These are phyloP conservation scores for Fusarium setosum DNA, from an alignment of 2,329 filamentous ascomycete genomes.

Conservation along the genomic window DNA sequence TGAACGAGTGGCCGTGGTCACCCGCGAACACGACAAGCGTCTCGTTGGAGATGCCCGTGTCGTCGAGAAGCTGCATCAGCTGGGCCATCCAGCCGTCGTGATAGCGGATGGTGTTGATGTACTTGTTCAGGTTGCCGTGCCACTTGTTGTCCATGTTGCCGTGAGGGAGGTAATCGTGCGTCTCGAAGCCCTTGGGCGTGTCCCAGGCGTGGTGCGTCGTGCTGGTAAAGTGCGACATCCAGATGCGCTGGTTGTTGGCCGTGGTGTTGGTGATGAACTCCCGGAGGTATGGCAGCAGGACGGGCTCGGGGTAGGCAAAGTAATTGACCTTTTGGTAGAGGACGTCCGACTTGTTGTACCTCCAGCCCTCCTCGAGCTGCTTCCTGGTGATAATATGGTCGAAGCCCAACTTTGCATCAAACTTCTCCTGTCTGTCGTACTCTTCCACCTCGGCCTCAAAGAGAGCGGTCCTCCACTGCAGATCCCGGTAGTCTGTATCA, in stretches of 20 bases:
- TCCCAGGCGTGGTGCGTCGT: conserved; percentile 50
- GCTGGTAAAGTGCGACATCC: conserved; percentile 51
- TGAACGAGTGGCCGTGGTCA: conserved; percentile 50
- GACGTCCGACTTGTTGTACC: conserved; percentile 38
- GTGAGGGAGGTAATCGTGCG: conserved; percentile 34
- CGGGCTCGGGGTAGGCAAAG: conserved; percentile 48
- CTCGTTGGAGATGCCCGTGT: conserved; percentile 48
- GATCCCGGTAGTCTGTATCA: conserved; percentile 39
- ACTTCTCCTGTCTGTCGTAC: conserved; percentile 50
- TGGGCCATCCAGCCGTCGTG: conserved; percentile 48
- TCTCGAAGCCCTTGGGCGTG: conserved; percentile 35
- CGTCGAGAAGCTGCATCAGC: conserved; percentile 47
- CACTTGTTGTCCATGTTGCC: conserved; percentile 40
- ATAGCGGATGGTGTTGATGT: conserved; percentile 48
- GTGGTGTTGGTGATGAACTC: conserved; percentile 49
- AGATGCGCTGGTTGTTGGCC: conserved; percentile 49
- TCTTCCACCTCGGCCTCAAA: conserved; percentile 50
- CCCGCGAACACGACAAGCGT: conserved; percentile 49
- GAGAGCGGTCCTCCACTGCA: conserved; percentile 48
- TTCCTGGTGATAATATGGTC: conserved; percentile 44
- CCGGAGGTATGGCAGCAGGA: conserved; percentile 45
- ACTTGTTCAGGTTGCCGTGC: conserved; percentile 47
- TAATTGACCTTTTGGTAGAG: conserved; percentile 46
- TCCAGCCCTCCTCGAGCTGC: conserved; percentile 41
- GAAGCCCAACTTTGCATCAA: conserved; percentile 49